Conservation (phyloP, 78 protist species). For the slime mould (Dictyostelium discoideum) region DNA sequence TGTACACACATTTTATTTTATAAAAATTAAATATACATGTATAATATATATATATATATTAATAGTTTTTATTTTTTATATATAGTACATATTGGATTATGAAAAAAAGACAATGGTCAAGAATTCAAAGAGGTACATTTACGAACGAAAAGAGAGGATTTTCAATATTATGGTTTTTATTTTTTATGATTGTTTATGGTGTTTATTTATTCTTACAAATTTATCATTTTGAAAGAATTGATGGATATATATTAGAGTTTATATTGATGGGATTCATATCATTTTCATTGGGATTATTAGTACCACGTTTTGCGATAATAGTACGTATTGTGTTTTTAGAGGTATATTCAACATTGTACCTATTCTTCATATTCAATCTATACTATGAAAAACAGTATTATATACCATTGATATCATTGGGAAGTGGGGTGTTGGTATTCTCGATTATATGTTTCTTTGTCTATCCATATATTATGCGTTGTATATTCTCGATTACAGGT, state of each 20-base stretch:
- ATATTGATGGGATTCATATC: conserved; percentile 80
- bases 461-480: conserved; percentile 66
- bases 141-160: conserved; percentile 78
- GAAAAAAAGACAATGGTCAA: conserved; percentile 84
- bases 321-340: conserved; percentile 51
- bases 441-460: conserved; percentile 57
- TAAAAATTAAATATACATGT: too few relatives aligned
- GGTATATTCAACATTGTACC: conserved; percentile 48
- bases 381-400: conserved; percentile 74
- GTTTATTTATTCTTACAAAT: conserved; percentile 62
- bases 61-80: not conserved
- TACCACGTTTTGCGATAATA: conserved; percentile 47
- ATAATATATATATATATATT: too few relatives aligned
- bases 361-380: conserved; percentile 66
- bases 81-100: conserved; percentile 71
- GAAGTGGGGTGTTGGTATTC: conserved; percentile 69
- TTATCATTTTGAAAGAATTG: conserved; percentile 42
- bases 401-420: conserved; percentile 54
- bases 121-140: conserved; percentile 81
- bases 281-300: conserved; percentile 43
- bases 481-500: conserved; percentile 74
- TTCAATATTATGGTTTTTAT: conserved; percentile 47
- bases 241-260: conserved; percentile 78
- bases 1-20: not conserved
- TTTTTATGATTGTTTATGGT: conserved; percentile 58